Evolutionary conservation across 805 yeast genomes (phyloP).

Genomic region (Spathaspora arborariae): DNA sequence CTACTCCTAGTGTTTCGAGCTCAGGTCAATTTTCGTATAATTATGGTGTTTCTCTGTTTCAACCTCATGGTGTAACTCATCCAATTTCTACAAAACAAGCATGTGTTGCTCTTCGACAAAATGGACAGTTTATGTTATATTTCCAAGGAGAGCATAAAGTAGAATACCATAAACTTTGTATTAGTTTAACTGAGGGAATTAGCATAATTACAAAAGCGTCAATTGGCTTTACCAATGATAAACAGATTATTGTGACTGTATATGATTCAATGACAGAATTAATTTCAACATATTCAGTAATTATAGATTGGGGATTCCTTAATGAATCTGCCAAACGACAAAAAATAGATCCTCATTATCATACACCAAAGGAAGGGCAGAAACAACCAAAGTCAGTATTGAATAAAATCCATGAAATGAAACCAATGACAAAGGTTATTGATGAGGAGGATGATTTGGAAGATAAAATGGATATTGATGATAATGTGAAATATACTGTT

Average conservation of each 20-base stretch:
- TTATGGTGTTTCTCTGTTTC: constrained; percentile 59
- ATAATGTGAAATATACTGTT: constrained; percentile 4
- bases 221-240: constrained; percentile 51
- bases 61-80: constrained; percentile 60
- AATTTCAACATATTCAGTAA: constrained; percentile 40
- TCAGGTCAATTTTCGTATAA: constrained; percentile 29
- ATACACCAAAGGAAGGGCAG: constrained; percentile 45
- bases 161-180: constrained; percentile 45
- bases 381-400: constrained; percentile 37
- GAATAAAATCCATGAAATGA: constrained; percentile 29
- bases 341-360: constrained; percentile 44
- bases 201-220: constrained; percentile 32
- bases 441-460: constrained; percentile 12
- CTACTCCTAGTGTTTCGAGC: not conserved
- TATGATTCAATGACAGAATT: constrained; percentile 32
- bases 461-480: constrained; percentile 9
- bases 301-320: constrained; percentile 56
- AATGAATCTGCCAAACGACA: constrained; percentile 44
- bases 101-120: constrained; percentile 58
- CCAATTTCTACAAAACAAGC: constrained; percentile 70
- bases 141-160: constrained; percentile 63
- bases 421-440: constrained; percentile 16
- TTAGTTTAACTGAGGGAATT: constrained; percentile 24
- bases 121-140: constrained; percentile 58
- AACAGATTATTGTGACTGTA: constrained; percentile 40